Conservation (phyloP, 176 grass and related monocot genomes). For the Calamus simplicifolius region DNA sequence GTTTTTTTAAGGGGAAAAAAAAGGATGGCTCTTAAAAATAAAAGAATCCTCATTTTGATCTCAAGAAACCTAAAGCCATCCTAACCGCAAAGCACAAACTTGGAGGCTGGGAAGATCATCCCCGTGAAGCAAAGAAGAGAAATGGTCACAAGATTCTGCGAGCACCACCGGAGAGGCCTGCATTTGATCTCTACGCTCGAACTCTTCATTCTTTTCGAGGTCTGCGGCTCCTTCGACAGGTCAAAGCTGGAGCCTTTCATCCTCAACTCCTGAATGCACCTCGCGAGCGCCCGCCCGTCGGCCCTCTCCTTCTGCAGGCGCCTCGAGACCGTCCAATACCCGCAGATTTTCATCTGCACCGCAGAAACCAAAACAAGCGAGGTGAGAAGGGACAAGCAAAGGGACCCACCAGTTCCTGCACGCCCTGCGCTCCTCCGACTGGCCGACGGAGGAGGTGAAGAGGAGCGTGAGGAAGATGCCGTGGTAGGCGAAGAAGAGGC, state of each 20-base stretch:
- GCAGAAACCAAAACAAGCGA: slow-evolving; percentile 61
- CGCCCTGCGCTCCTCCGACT: neutral
- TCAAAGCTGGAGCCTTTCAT: slow-evolving; percentile 30
- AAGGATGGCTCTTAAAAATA: neutral
- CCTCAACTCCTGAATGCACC: slow-evolving; percentile 63
- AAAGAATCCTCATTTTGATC: neutral
- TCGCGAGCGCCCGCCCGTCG: slow-evolving; percentile 54
- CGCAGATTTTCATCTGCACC: slow-evolving; percentile 49
- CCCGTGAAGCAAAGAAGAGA: slow-evolving; percentile 54
- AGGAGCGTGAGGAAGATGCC: slow-evolving; percentile 65
- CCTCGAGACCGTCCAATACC: slow-evolving; percentile 53
- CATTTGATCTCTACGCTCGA: slow-evolving; percentile 37
- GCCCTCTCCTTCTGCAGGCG: slow-evolving; percentile 47
- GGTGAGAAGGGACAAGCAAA: slow-evolving; percentile 36
- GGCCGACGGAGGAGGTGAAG: slow-evolving; percentile 50
- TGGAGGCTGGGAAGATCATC: slow-evolving; percentile 35
- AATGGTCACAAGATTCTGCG: slow-evolving; percentile 50
- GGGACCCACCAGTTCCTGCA: slow-evolving; percentile 78
- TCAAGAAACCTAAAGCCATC: neutral
- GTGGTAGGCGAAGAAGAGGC: slow-evolving; percentile 86
- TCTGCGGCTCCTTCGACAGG: slow-evolving; percentile 80
- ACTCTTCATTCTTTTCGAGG: slow-evolving; percentile 54
- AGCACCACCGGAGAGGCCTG: slow-evolving; percentile 62
- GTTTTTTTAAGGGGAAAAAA: too few relatives aligned
- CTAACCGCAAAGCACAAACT: slow-evolving; percentile 63